Evolutionary conservation across 331 rosid species (phyloP).

Genomic region (Saraca asoca): DNA sequence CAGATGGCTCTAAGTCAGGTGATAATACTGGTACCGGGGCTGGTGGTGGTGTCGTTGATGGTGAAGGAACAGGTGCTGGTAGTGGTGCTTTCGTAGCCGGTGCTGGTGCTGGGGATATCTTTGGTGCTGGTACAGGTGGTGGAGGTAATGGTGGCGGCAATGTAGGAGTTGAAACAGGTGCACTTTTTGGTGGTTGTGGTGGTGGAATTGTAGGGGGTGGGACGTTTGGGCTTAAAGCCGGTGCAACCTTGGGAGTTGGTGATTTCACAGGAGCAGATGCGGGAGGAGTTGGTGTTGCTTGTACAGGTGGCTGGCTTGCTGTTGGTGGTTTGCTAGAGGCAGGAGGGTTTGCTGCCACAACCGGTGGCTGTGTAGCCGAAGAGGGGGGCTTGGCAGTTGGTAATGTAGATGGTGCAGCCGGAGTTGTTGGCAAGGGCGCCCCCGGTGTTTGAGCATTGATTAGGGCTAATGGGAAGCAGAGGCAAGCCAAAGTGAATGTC

Average conservation of each 20-base stretch:
- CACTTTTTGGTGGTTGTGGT: constrained; percentile 58
- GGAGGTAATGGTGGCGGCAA: constrained; percentile 56
- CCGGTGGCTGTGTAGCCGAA: background rate
- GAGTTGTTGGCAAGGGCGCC: background rate
- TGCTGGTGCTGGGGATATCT: constrained; percentile 53
- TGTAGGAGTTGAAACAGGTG: constrained; percentile 60
- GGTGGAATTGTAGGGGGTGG: constrained; percentile 52
- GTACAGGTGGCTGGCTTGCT: constrained; percentile 45
- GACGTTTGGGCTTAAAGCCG: constrained; percentile 49
- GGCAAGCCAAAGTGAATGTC: constrained; percentile 41
- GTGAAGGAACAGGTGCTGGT: constrained; percentile 60
- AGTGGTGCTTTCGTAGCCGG: constrained; percentile 53
- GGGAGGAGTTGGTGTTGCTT: constrained; percentile 44
- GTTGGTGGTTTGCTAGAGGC: constrained; percentile 19
- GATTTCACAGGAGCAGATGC: constrained; percentile 51
- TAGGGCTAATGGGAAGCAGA: constrained; percentile 38
- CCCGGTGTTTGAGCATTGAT: constrained; percentile 54
- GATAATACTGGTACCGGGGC: constrained; percentile 64
- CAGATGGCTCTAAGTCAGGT: constrained; percentile 48
- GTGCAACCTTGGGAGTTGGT: constrained; percentile 61
- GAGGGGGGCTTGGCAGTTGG: background rate
- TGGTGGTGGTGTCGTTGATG: constrained; percentile 42
- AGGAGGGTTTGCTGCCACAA: constrained; percentile 9
- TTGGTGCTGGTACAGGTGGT: constrained; percentile 70
- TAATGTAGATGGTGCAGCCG: constrained; percentile 30